Conservation (phyloP, 2,329 filamentous ascomycete species). For the Aspergillus pseudotamarii region DNA sequence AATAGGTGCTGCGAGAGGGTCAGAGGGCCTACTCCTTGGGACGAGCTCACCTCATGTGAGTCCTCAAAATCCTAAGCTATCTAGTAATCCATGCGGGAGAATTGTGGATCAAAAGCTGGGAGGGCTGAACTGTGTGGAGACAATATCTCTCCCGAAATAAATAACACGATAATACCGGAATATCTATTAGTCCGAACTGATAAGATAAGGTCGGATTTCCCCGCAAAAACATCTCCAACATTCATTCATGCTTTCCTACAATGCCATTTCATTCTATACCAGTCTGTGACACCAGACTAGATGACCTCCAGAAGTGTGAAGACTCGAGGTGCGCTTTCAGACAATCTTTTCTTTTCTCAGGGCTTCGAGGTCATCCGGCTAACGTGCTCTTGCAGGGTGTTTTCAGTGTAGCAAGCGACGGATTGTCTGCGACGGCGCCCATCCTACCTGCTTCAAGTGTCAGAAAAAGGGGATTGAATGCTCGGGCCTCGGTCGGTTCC, state of each 20-base stretch:
- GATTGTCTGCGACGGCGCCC: constrained; percentile 38
- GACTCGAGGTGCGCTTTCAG: constrained; percentile 3
- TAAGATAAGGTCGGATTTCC: neutral
- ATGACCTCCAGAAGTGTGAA: neutral
- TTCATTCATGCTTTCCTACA: neutral
- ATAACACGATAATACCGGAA: too few species aligned
- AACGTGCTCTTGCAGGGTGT: constrained; percentile 28
- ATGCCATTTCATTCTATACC: neutral
- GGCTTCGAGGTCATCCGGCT: neutral
- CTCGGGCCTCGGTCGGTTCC: constrained; percentile 32
- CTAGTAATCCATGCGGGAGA: too few species aligned
- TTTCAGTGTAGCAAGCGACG: constrained; percentile 41
- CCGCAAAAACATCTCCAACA: neutral
- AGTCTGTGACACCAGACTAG: neutral
- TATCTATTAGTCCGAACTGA: too few species aligned
- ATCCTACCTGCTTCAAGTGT: constrained; percentile 38
- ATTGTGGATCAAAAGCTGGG: too few species aligned
- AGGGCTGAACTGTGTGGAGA: too few species aligned
- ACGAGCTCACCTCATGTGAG: too few species aligned
- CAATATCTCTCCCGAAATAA: too few species aligned
- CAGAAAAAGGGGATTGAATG: constrained; percentile 33
- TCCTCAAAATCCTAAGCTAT: too few species aligned
- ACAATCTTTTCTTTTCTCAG: rapidly evolving
- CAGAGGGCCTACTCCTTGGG: too few species aligned
- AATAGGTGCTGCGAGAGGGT: too few species aligned